phyloP scores from a whole-genome alignment of 352 stramenopile genomes.

The Pythium myriotylum region DNA sequence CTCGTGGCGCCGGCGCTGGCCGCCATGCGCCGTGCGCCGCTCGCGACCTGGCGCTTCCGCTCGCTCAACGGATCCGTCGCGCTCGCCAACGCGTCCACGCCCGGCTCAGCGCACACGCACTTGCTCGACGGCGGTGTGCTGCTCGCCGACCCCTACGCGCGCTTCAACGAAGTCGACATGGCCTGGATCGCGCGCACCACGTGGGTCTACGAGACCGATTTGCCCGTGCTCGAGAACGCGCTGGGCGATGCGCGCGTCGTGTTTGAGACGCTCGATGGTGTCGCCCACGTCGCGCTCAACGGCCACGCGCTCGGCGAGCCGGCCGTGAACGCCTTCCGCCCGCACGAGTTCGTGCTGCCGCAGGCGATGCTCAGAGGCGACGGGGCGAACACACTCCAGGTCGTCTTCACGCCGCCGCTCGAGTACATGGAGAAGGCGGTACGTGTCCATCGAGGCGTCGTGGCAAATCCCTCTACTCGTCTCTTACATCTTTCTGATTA shows the following conservation, averaged over 20 bases:
- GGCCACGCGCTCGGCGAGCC: constrained; percentile 40
- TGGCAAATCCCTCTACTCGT: too few relatives aligned
- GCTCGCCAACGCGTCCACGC: constrained; percentile 52
- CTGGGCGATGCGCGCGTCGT: constrained; percentile 32
- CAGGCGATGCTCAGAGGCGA: constrained; percentile 16
- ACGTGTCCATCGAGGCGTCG: background rate
- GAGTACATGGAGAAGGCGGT: constrained; percentile 54
- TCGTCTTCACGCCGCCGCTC: constrained; percentile 60
- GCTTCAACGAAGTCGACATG: constrained; percentile 74
- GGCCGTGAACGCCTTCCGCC: constrained; percentile 69
- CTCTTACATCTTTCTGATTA: too few relatives aligned
- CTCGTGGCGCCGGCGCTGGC: background rate
- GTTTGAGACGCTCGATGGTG: constrained; percentile 74
- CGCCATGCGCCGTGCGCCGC: constrained; percentile 15
- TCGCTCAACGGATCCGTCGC: constrained; percentile 61
- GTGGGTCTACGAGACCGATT: constrained; percentile 73
- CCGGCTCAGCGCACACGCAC: constrained; percentile 75
- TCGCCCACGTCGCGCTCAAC: constrained; percentile 73
- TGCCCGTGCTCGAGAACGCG: constrained; percentile 36
- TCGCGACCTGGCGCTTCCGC: constrained; percentile 54
- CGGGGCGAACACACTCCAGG: constrained; percentile 50
- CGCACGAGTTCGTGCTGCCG: constrained; percentile 51
- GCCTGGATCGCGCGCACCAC: constrained; percentile 67
- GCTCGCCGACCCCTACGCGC: constrained; percentile 47
- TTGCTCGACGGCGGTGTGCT: constrained; percentile 65